phyloP scores from a whole-genome alignment of 768 basidiomycete species.

The Mycena galopus region DNA sequence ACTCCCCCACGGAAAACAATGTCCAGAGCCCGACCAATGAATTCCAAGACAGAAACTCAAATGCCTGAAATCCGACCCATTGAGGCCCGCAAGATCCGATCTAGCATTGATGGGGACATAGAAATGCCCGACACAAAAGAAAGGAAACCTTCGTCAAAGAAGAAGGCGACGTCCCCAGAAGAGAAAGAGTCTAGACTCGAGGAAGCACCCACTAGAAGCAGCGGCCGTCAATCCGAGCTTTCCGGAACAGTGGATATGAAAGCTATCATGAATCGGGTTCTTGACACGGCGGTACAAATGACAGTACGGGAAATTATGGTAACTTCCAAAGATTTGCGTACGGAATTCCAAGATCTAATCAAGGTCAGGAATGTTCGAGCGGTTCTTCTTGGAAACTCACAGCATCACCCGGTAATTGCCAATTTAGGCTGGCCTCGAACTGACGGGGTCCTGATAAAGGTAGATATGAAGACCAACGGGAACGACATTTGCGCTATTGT shows the following conservation, averaged over 20 bases:
- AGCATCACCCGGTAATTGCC: neutral
- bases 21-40: too few relatives aligned
- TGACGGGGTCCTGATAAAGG: slow-evolving; percentile 25
- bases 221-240: neutral
- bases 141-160: neutral
- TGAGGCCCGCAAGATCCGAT: too few relatives aligned
- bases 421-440: neutral
- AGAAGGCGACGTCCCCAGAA: too few relatives aligned
- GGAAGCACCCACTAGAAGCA: neutral
- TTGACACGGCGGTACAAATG: neutral
- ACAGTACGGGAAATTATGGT: too few relatives aligned
- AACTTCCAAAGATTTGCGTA: too few relatives aligned
- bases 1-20: too few relatives aligned
- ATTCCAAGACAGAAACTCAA: too few relatives aligned
- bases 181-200: neutral
- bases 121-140: too few relatives aligned
- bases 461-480: slow-evolving; percentile 30
- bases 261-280: too few relatives aligned
- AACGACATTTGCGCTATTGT: slow-evolving; percentile 16
- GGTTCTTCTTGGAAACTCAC: neutral
- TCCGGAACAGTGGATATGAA: neutral
- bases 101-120: too few relatives aligned
- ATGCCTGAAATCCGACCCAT: too few relatives aligned
- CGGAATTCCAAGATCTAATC: neutral
- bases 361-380: slow-evolving; percentile 4